Base-by-base conservation (phyloP, 2,329 filamentous ascomycete genomes). In the Monosporascus sp. region DNA sequence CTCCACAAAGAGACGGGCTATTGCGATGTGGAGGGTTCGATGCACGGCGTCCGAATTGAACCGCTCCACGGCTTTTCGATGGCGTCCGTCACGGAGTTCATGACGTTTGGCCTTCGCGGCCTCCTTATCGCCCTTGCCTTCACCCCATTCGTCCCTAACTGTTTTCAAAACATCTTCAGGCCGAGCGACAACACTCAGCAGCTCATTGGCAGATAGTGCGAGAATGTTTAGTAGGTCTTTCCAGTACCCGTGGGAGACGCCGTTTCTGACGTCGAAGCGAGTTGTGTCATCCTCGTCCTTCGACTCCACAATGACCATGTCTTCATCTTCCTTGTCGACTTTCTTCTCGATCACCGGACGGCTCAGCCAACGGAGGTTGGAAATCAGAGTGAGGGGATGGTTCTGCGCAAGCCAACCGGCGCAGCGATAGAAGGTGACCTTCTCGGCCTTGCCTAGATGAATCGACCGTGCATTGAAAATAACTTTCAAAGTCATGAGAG, bases 391-490 rank as follows among this genome's bases (percentile, higher is more conserved):
- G 7, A 72, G 65, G 0, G 81, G 81, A 52, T 85, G 82, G 27
- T 77, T 66, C 58, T 77, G 62, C 2, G 75, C 74, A 15, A 86
- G 70, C 81, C 81, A 85, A 3, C 80, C 79, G 17, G 79, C 72
- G 22, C 74, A 76, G 18, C 72, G 73, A 61, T 83, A 85, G 55
- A 81, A 79, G 1, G 68, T 69, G 3, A 63, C 52, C 22, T 71
- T 72, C 8, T 74, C 76, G 36, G 72, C 72, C 65, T 83, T 84
- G 17, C 82, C 81, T 0, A 84, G 66, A 54, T 85, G 81, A 48
- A 85, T 84, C n/a, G 79, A 82, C 9, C 82, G 75, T 1, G 75
- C 67, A 54, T 83, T 82, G 72, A 81, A 85, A 57, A 85, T 79
- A 59, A 85, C 74, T 62, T 82, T 82, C 31, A 85, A 71, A 0